Base-by-base conservation (phyloP, 2,329 filamentous ascomycete genomes). In the Geosmithia flava region DNA sequence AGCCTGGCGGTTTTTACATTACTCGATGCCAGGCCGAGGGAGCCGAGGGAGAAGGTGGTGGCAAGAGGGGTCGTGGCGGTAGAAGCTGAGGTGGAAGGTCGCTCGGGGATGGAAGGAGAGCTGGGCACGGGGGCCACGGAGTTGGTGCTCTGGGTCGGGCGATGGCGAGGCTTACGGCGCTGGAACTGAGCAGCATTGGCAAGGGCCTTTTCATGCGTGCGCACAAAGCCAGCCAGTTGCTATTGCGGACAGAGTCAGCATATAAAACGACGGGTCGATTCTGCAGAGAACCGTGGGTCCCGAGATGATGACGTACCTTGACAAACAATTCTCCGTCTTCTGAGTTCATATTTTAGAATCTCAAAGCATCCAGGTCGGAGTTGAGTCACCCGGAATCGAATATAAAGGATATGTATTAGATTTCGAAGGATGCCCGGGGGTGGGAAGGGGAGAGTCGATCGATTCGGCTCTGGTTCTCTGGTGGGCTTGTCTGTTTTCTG, bases 201-300 rank as follows among this genome's bases (percentile, higher is more conserved):
- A 53, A 98, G 79, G 39, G 90, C 91, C 70, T 95, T 95, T 69
- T 98, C 93, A 72, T 98, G 89, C 49, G 89, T 95, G 53, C 90
- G 88, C 68, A 98, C 89, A 68, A 95, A 97, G 69, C 84, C 84
- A 62, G 91, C 90, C 64, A 98, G 78, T 76, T 95, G 93, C 91
- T 96, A 64, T 51, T 27, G 10, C 43, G 11, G 33, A 13, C 15
- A 11, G 40, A 3, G 58, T 68, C 52, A 70, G 65, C 53, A 57
- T 51, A 57, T 50, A 27, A 5, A 27, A 27, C 42, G 47, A 27
- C 42, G 47, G n/a, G 29, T 51, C 33, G 44, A 16, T 48, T 23
- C 20, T 44, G 47, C 15, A 11, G 33, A 13, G 29, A 7, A 11
- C 13, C 15, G 3, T 11, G 11, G 11, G 33, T 37, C 33, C 15